A percentile compares a stretch with the other conserved stretches of the same genome.
Evolutionary conservation across 2,329 filamentous ascomycete genomes (phyloP).

Genomic region (Ceratocystiopsis minuta): DNA sequence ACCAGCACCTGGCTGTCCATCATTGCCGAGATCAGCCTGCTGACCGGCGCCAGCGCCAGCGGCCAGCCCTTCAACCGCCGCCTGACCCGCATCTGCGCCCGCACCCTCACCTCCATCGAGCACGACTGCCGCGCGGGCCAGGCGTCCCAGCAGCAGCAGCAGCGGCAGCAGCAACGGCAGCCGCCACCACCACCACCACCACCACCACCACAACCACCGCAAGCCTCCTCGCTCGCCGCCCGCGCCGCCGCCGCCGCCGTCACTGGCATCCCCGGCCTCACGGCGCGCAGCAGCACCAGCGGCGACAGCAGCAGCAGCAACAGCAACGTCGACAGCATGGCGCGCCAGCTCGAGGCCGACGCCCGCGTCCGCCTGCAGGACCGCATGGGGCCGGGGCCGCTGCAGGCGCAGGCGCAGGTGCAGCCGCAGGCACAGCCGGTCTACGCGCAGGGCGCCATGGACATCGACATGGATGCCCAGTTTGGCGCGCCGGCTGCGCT

Average conservation of each 20-base stretch:
- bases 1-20: slow-evolving; percentile 55
- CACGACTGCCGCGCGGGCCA: slow-evolving; percentile 21
- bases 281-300: background rate
- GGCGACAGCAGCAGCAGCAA: background rate
- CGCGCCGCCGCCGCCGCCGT: background rate
- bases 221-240: background rate
- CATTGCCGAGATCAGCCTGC: slow-evolving; percentile 41
- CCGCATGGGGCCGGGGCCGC: too few species aligned
- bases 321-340: background rate
- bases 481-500: too few species aligned
- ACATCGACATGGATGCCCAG: too few species aligned
- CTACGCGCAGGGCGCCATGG: too few species aligned
- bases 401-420: too few species aligned
- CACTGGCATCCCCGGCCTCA: too few species aligned
- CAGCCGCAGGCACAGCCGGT: too few species aligned
- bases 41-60: slow-evolving; percentile 11
- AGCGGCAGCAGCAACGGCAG: slow-evolving; percentile 1
- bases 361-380: too few species aligned
- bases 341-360: background rate
- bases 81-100: slow-evolving; percentile 29
- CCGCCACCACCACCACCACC: slow-evolving; percentile 27
- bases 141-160: background rate
- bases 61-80: slow-evolving; percentile 25
- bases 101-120: slow-evolving; percentile 34
- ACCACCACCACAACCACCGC: slow-evolving; percentile 24